Percentiles rank a stretch among this genome's conserved stretches.
Conservation (phyloP, 176 grass and related monocot species). For the Rhynchospora breviuscula region DNA sequence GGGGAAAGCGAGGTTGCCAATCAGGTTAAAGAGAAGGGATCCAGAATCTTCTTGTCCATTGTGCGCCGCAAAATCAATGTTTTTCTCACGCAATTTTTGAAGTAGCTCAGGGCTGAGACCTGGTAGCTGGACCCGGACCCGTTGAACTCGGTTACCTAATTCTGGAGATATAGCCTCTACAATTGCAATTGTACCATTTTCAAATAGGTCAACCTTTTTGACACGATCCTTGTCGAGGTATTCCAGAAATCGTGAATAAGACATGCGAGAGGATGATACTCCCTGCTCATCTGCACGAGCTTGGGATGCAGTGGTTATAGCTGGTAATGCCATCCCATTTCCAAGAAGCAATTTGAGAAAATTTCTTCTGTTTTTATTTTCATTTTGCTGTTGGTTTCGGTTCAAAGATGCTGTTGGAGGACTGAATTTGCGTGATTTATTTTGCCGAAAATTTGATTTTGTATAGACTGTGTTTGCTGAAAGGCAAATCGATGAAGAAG, state of each 20-base stretch:
- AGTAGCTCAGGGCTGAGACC: conserved; percentile 95
- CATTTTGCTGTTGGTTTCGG: conserved; percentile 32
- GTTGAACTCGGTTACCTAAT: conserved; percentile 81
- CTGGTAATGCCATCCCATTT: conserved; percentile 58
- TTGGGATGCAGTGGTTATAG: conserved; percentile 47
- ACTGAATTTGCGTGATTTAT: conserved; percentile 34
- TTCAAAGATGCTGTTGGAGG: conserved; percentile 59
- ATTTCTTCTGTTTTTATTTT: conserved; percentile 54
- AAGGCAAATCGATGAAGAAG: conserved; percentile 50
- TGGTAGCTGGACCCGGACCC: conserved; percentile 88
- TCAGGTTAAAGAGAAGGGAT: conserved; percentile 81
- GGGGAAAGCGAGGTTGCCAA: conserved; percentile 89
- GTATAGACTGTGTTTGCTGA: conserved; percentile 41
- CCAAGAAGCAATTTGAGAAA: conserved; percentile 82
- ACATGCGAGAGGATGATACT: conserved; percentile 94
- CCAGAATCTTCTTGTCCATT: conserved; percentile 94
- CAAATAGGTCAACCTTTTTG: conserved; percentile 88
- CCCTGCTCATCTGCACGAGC: conserved; percentile 84
- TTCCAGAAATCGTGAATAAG: conserved; percentile 91
- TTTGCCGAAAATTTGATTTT: conserved; percentile 37
- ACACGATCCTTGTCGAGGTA: conserved; percentile 97
- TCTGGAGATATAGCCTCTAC: conserved; percentile 92
- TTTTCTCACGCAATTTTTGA: conserved; percentile 90
- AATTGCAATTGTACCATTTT: conserved; percentile 90
- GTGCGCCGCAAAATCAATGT: conserved; percentile 93